These are phyloP conservation scores for Flaveria brownii DNA, from an alignment of 129 eudicot genomes.

Conservation along the genomic window DNA sequence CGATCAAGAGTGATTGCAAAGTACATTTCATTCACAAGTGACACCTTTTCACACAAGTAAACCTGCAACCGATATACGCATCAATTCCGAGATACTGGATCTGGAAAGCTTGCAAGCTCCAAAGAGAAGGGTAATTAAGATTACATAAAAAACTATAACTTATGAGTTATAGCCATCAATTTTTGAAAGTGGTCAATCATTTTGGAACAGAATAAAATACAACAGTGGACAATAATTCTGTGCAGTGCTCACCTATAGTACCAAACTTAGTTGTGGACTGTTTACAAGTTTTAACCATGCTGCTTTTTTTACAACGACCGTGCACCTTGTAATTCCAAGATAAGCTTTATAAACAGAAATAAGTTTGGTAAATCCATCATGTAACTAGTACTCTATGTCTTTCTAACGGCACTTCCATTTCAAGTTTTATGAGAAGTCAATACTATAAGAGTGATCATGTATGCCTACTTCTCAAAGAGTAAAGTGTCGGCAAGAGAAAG, in stretches of 20 bases:
- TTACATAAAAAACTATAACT: not conserved
- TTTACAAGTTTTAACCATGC: not conserved
- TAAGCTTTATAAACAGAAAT: not conserved
- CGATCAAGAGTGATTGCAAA: constrained; percentile 98
- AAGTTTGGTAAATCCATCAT: constrained; percentile 5
- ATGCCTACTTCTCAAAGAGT: constrained; percentile 12
- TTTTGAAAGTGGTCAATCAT: not conserved
- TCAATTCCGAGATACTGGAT: constrained; percentile 10
- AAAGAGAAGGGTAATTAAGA: not conserved
- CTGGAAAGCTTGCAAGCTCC: not conserved
- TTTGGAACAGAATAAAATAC: not conserved
- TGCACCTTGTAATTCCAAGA: not conserved
- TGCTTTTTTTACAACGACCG: not conserved
- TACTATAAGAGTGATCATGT: not conserved
- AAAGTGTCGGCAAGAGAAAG: not conserved
- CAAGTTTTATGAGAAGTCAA: not conserved
- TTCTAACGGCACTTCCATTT: not conserved
- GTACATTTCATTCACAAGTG: constrained; percentile 95
- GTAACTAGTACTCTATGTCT: not conserved
- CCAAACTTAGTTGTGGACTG: not conserved
- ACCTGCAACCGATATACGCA: constrained; percentile 50
- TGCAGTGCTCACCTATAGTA: not conserved
- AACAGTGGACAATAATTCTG: not conserved
- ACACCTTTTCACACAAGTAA: constrained; percentile 83
- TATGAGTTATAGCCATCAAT: not conserved